Percentiles rank a stretch among this genome's conserved stretches.
phyloP scores from a whole-genome alignment of 2,329 filamentous ascomycete species.

The Aspergillus quadrilineatus region DNA sequence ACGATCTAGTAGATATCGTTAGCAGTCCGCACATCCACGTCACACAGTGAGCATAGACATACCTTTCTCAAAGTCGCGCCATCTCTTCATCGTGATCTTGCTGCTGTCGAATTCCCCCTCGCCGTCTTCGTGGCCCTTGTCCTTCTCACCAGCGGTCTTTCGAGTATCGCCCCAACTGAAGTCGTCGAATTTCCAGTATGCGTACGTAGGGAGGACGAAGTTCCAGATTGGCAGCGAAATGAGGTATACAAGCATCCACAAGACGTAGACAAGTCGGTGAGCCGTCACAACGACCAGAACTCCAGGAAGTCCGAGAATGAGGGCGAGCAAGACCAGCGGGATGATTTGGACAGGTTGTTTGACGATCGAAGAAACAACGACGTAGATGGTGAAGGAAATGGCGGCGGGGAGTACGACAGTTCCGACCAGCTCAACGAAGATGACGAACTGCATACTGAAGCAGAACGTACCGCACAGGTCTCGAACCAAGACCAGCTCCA shows the following conservation, averaged over 20 bases:
- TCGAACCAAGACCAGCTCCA: slow-evolving; percentile 92
- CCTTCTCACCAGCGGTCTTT: slow-evolving; percentile 88
- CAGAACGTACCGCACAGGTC: slow-evolving; percentile 98
- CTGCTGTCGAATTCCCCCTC: slow-evolving; percentile 97
- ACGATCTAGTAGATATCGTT: slow-evolving; percentile 32
- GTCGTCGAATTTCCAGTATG: slow-evolving; percentile 99
- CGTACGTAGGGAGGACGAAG: slow-evolving; percentile 87
- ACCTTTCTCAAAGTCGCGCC: slow-evolving; percentile 91
- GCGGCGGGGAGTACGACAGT: slow-evolving; percentile 93
- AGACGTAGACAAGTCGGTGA: slow-evolving; percentile 84
- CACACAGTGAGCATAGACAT: slow-evolving; percentile 24
- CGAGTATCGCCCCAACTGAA: slow-evolving; percentile 99
- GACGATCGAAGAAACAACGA: slow-evolving; percentile 85
- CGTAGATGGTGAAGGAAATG: slow-evolving; percentile 95
- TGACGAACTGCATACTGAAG: slow-evolving; percentile 99
- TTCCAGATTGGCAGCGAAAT: slow-evolving; percentile 95
- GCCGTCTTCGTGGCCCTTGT: slow-evolving; percentile 76
- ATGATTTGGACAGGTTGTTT: slow-evolving; percentile 77
- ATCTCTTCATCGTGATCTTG: slow-evolving; percentile 99
- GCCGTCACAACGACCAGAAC: slow-evolving; percentile 91
- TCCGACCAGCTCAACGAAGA: slow-evolving; percentile 91
- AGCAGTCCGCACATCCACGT: slow-evolving; percentile 4
- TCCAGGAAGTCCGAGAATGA: slow-evolving; percentile 92
- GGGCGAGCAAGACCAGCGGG: slow-evolving; percentile 78
- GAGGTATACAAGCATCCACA: slow-evolving; percentile 97